These are phyloP conservation scores for Umbelopsis sp. DNA, from an alignment of 192 early-diverging fungal genomes.

Conservation along the genomic window DNA sequence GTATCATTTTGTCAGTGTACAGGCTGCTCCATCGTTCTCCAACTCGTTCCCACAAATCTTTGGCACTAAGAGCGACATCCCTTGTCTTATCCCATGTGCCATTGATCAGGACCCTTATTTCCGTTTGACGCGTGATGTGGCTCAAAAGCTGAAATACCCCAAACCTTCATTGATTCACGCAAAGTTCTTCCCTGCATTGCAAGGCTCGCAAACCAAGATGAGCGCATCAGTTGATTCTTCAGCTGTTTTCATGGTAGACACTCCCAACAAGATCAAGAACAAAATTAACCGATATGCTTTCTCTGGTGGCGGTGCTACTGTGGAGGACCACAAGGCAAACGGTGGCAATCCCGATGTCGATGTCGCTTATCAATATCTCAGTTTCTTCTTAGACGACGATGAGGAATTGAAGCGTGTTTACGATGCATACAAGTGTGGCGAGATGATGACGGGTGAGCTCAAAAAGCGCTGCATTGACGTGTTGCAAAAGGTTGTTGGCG, in stretches of 20 bases:
- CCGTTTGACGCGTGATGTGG: conserved; percentile 94
- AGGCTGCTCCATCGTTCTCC: conserved; percentile 94
- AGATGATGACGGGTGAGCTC: conserved; percentile 84
- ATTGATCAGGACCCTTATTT: conserved; percentile 99
- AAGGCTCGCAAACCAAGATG: conserved; percentile 94
- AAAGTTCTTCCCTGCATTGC: conserved; percentile 94
- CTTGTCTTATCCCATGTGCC: conserved; percentile 96
- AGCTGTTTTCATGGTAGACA: conserved; percentile 93
- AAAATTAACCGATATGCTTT: conserved; percentile 97
- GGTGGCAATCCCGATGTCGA: conserved; percentile 97
- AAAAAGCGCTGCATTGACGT: conserved; percentile 89
- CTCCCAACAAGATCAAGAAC: conserved; percentile 92
- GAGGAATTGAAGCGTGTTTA: conserved; percentile 75
- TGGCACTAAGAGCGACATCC: conserved; percentile 86
- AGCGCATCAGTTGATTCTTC: conserved; percentile 85
- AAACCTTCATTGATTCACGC: conserved; percentile 94
- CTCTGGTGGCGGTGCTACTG: conserved; percentile 86
- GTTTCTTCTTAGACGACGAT: conserved; percentile 95
- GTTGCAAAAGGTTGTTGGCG: conserved; percentile 73
- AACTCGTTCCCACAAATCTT: conserved; percentile 97
- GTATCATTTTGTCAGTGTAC: conserved; percentile 90
- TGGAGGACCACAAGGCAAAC: conserved; percentile 78
- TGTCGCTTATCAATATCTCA: conserved; percentile 91
- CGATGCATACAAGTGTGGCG: conserved; percentile 78
- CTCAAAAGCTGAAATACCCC: conserved; percentile 89